Evolutionary conservation across 2,329 filamentous ascomycete species (phyloP).

Genomic region (Dactylellina sp.): DNA sequence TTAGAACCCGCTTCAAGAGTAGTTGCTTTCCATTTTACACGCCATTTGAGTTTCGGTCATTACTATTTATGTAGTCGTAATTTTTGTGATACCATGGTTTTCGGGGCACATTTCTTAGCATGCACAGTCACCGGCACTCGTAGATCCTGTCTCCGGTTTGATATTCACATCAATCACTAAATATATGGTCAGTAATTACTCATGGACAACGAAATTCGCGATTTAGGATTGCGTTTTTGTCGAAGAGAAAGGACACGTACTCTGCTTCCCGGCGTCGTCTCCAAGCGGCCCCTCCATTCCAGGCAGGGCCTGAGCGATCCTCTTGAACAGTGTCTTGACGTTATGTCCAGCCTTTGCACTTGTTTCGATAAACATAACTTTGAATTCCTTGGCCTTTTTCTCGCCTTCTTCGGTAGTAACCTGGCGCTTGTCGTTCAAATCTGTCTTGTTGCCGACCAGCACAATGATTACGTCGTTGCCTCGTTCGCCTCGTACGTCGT

Average conservation of each 20-base stretch:
- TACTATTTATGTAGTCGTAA: conserved; percentile 1
- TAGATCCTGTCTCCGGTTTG: conserved; percentile 71
- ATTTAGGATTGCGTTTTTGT: conserved; percentile 65
- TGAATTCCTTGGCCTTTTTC: conserved; percentile 97
- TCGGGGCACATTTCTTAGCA: conserved; percentile 66
- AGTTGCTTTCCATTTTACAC: conserved; percentile 7
- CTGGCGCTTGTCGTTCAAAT: conserved; percentile 97
- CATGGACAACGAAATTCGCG: conserved; percentile 71
- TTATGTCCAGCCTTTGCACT: conserved; percentile 98
- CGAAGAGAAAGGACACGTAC: conserved; percentile 67
- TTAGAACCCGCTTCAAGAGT: conserved; percentile 29
- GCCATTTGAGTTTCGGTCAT: conserved; percentile 14
- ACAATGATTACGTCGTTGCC: conserved; percentile 99
- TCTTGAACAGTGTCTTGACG: conserved; percentile 95
- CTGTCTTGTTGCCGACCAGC: conserved; percentile 98
- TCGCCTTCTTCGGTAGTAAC: conserved; percentile 96
- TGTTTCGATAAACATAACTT: conserved; percentile 98
- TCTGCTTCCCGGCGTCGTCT: conserved; percentile 71
- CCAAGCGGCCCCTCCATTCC: conserved; percentile 95
- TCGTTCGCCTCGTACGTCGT: conserved; percentile 94
- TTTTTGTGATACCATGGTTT: not conserved
- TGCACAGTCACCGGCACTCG: conserved; percentile 78
- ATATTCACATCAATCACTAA: conserved; percentile 94
- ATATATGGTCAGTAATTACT: conserved; percentile 26
- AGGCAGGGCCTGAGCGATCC: conserved; percentile 96